Evolutionary conservation across 495 filamentous ascomycete genomes (phyloP).

Genomic region (Apodospora peruviana): DNA sequence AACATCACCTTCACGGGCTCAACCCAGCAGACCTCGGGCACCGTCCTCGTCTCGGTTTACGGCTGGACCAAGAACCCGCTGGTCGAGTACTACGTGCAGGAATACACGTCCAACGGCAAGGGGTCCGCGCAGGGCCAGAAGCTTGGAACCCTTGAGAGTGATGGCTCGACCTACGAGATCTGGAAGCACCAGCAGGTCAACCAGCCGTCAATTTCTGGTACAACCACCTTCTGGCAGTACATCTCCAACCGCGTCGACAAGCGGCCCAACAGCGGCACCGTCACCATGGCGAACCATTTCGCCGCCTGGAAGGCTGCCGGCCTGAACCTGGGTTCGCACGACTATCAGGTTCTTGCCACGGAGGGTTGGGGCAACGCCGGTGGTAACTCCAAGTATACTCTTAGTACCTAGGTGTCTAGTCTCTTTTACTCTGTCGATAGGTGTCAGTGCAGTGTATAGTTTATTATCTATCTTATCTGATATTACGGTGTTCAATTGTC

Average conservation of each 20-base stretch:
- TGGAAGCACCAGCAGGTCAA: slow-evolving; percentile 48
- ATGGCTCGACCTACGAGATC: slow-evolving; percentile 55
- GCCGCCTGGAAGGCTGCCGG: slow-evolving; percentile 46
- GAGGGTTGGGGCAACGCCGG: slow-evolving; percentile 42
- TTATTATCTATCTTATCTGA: too few species aligned
- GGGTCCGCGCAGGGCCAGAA: slow-evolving; percentile 38
- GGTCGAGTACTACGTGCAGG: slow-evolving; percentile 60
- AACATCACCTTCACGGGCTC: slow-evolving; percentile 19
- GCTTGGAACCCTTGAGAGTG: slow-evolving; percentile 47
- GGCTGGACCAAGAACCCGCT: slow-evolving; percentile 58
- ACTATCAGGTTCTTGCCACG: slow-evolving; percentile 53
- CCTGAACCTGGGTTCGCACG: slow-evolving; percentile 46
- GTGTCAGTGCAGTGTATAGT: too few species aligned
- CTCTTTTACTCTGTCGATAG: too few species aligned
- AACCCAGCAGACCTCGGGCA: slow-evolving; percentile 12
- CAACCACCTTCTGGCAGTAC: slow-evolving; percentile 55
- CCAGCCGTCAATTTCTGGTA: slow-evolving; percentile 52
- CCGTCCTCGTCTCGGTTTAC: slow-evolving; percentile 39
- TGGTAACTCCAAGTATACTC: slow-evolving; percentile 24
- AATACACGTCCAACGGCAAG: slow-evolving; percentile 52
- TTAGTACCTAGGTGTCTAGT: too few species aligned
- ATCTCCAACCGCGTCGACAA: slow-evolving; percentile 46
- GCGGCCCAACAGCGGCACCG: slow-evolving; percentile 33
- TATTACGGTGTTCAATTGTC: too few species aligned
- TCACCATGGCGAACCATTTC: slow-evolving; percentile 51